Base-by-base conservation (phyloP, 2,329 filamentous ascomycete genomes). In the Aspergillus calidoustus region DNA sequence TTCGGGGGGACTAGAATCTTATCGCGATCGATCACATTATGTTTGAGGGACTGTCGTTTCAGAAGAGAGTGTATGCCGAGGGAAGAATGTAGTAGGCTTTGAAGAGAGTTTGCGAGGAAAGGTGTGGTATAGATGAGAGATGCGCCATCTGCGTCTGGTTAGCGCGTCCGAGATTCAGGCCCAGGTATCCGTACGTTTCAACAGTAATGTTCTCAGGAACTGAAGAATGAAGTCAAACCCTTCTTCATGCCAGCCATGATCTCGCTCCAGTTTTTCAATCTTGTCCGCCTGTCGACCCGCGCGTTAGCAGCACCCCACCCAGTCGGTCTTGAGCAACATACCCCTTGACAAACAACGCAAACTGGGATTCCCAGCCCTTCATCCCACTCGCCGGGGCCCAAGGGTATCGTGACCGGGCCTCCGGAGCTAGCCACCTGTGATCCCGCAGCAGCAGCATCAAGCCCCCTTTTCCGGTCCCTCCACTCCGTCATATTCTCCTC, bases 161-260 rank as follows among this genome's bases (percentile, higher is more conserved):
- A 71, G 66, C 58, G 38, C 34, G 53, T 31, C 23, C 22, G 48
- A 17, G 56, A 28, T 7, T 9, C 34, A 34, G 31, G 8, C 19
- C 28, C 71, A n/a, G 69, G 22, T 71, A 74, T 53, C 70, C 89
- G 77, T 79, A 93, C 93, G 87, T 82, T 93, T 94, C 65, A 99
- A 82, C 47, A 99, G 80, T 44, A 96, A 88, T 0, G 95, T 98
- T 67, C 95, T 87, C 72, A 99, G 81, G 75, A 93, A 96, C 74
- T 99, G 95, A 62, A 97, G 84, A 48, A 99, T 91, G 68, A 95
- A 93, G 76, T 99, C 95, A 72, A 99, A 99, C 70, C 96, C 91
- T 68, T 96, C 92, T 77, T 99, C 95, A 77, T 93, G 94, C 93
- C 94, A 99, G 15, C 90, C 88, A 62, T 93, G 89, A 54, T 92